These are phyloP conservation scores for Solanum gracilifrons DNA, from an alignment of 257 asterid species.

Conservation along the genomic window DNA sequence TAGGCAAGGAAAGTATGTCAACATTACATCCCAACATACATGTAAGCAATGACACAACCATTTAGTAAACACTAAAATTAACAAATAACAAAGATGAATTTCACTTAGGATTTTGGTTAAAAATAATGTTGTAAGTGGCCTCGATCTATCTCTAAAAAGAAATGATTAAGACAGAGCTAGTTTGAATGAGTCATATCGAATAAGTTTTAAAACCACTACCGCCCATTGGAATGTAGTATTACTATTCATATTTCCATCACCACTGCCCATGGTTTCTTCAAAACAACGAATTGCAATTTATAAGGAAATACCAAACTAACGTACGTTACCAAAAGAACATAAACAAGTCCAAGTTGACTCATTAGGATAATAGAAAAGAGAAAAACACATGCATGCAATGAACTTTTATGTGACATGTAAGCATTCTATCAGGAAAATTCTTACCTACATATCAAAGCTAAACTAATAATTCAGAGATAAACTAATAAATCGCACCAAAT, in stretches of 20 bases:
- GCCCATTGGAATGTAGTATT: slow-evolving; percentile 9
- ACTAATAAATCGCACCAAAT: neutral
- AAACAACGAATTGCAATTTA: neutral
- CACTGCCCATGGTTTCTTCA: slow-evolving; percentile 17
- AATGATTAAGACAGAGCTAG: neutral
- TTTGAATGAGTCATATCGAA: neutral
- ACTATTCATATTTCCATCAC: neutral
- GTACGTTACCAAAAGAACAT: neutral
- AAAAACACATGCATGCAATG: slow-evolving; percentile 14
- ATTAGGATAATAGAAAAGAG: neutral
- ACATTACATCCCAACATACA: neutral
- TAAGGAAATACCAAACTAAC: neutral
- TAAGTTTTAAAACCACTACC: neutral
- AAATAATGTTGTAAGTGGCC: neutral
- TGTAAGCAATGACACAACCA: neutral
- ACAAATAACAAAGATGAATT: neutral
- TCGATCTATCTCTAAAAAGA: neutral
- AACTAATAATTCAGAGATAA: no score
- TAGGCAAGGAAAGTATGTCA: neutral
- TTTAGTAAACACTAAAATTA: neutral
- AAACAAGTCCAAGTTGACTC: slow-evolving; percentile 9
- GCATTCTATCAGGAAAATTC: slow-evolving; percentile 1
- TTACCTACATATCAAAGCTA: neutral
- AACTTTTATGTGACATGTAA: neutral
- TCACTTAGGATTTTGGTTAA: neutral